Evolutionary conservation across 805 yeast species (phyloP), one percentile per base, ranked within the genome.

Genomic region (Lachancea sp.): DNA sequence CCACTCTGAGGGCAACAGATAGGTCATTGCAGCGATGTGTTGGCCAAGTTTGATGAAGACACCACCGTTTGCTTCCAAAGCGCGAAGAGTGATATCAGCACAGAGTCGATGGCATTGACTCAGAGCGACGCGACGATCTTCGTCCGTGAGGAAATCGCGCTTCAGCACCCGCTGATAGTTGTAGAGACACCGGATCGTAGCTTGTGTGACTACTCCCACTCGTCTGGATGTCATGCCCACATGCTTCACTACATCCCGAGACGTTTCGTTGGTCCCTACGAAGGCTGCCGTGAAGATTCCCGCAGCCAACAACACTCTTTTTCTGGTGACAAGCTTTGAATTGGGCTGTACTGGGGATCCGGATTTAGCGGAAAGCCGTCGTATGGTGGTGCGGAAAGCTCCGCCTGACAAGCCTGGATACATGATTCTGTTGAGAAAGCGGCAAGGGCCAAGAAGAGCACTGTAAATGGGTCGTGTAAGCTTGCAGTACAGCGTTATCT

Each of bases 11-110:
- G 99, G 99, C 41, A 93, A 69, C 27, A 93, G 68, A 64, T 93
- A 93, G 1, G 96, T 86, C 77, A 93, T 74, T 0, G 98, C 98
- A 34, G 90, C 77, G 11, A 93, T 70, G 60, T 93, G 99, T 62
- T 93, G 99, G 11, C 99, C 99, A 36, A 93, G 69, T 63, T 93
- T 93, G 63, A 93, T 93, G 63, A 82, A 93, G 7, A 93, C 74
- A 1, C 99, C 99, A 15, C 96, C 97, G 58, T 93, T 93, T 26
- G 70, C 71, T 58, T 86, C 89, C 30, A 93, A 66, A 0, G 97
- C 96, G 36, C 69, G 65, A 45, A 87, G 70, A 0, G 99, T 87
- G 44, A 89, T 79, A 10, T 69, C 58, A 0, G 99, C 97, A 39
- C 96, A 89, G 45, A 69, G 69, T 47, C 69, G 62, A 60, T 93